Evolutionary conservation across 306 rosid species (phyloP), one percentile per base, ranked within the genome.

Genomic region (Mucuna pruriens): DNA sequence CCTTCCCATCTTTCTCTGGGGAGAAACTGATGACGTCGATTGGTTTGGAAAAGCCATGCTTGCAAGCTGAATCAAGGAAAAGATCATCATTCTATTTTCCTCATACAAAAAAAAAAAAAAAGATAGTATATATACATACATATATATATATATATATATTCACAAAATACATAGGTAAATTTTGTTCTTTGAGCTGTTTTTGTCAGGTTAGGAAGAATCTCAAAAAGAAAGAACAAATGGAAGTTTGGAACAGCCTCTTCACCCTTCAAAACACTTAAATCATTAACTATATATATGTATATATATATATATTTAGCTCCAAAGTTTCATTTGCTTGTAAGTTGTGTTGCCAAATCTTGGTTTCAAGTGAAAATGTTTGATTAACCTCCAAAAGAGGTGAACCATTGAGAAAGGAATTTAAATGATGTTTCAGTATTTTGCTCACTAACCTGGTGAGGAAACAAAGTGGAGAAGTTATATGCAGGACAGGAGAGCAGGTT

Each of bases 41-140:
- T 88, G 86, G 86, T 87, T 88, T 60, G 86, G 92, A 80, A 67
- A 90, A 8, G 76, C 88, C 97, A 94, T 94, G 33, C 10, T 26
- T 74, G 25, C 81, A 60, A 84, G 49, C 91, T 90, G 85, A 71
- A 83, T 46, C 84, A 64, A 78, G 10, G 15, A 23, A 76, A 63
- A 73, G 64, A 83, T 45, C 63, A 81, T 80, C 74, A 85, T 63
- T 1, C 40, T 16, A 57, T 48, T 20, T 10, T n/a, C 17, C 64
- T 7, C 76, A 3, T 2, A 15, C 17, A 29, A 23, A 5, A 29
- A 16, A 31, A 13, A 5, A 9, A 42, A 31, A 1, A 58, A 29
- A 12, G 12, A 55, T 6, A 29, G 9, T 4, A 8, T 7, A 36
- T n/a, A n/a, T n/a, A n/a, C n/a, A n/a, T n/a, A n/a, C n/a, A n/a